Evolutionary conservation across 2,329 filamentous ascomycete species (phyloP), one percentile per base, ranked within the genome.

Genomic region (Helotiales sp.): DNA sequence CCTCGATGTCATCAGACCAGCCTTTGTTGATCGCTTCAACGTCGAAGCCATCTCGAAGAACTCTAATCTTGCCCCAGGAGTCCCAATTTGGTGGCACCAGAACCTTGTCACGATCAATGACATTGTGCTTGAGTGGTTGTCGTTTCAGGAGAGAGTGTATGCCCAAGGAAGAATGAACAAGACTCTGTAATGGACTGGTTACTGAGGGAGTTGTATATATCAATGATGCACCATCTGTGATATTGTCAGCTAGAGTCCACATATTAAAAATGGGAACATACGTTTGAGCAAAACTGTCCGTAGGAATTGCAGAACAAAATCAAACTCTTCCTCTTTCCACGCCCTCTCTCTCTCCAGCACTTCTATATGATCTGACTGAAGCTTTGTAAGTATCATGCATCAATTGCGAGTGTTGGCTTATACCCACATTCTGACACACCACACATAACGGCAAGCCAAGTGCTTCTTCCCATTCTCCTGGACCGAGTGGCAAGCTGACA

Each of bases 71-170:
- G 59, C 92, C 93, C 90, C 92, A 97, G 0, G 93, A 97, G 74
- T 99, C 95, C 95, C 95, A 99, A 72, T 97, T 97, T 15, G 93
- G 89, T 1, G 93, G 93, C 0, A 99, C 90, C 5, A 97, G 81
- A 54, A 99, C 93, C 79, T 96, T 96, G 73, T 96, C 93, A 59
- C 93, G 84, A 75, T 95, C 95, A 64, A 96, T 95, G 60, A 96
- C 90, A 67, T 96, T 96, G 72, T 93, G 89, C 75, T 91, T 95
- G 24, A 96, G 80, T 24, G 88, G 85, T 69, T 91, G 84, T 62
- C 87, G 84, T 73, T 91, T 91, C 17, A 96, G 78, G 19, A 95
- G 81, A 22, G 90, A 96, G 60, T 90, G 91, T 71, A 96, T 93
- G 54, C 90, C 90, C 17, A 97, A 80, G 52, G 89, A 91, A 10